These are phyloP conservation scores for Amanita rimosa DNA, from an alignment of 768 basidiomycete genomes.

Conservation along the genomic window DNA sequence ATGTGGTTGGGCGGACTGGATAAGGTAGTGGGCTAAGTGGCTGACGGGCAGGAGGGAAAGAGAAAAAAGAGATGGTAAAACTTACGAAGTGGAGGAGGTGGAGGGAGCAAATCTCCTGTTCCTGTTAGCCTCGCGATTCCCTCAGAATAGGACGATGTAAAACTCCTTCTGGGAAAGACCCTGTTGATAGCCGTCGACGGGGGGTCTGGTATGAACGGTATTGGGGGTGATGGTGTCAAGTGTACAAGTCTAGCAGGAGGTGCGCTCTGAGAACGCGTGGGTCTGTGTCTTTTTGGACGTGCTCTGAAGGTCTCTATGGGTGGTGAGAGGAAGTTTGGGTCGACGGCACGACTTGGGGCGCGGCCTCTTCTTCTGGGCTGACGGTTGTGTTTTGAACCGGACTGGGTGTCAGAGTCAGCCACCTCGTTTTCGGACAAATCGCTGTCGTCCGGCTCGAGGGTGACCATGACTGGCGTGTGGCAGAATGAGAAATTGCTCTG, in stretches of 20 bases:
- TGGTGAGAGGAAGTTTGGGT: constrained; percentile 31
- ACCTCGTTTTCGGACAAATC: constrained; percentile 4
- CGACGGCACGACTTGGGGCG: constrained; percentile 7
- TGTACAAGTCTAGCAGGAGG: constrained; percentile 16
- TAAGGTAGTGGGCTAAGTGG: background rate
- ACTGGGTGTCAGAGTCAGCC: constrained; percentile 10
- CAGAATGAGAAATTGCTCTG: constrained; percentile 21
- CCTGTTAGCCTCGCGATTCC: constrained; percentile 19
- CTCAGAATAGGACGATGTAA: constrained; percentile 16
- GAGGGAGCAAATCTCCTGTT: constrained; percentile 37
- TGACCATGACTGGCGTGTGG: constrained; percentile 30
- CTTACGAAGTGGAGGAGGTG: constrained; percentile 58
- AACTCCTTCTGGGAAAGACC: constrained; percentile 15
- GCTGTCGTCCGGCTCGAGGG: constrained; percentile 20
- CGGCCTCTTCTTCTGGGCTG: constrained; percentile 10
- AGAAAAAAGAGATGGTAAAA: constrained; percentile 8
- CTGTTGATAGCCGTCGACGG: constrained; percentile 3
- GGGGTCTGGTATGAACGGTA: constrained; percentile 6
- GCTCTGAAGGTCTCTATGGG: constrained; percentile 39
- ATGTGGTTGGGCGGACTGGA: constrained; percentile 1
- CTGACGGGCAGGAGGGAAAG: background rate
- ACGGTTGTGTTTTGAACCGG: constrained; percentile 9
- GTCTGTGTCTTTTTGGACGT: constrained; percentile 22
- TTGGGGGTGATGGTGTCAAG: constrained; percentile 3
- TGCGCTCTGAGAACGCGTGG: constrained; percentile 36